Evolutionary conservation across 441 rosid genomes (phyloP).

Genomic region (Syzygium malaccense): DNA sequence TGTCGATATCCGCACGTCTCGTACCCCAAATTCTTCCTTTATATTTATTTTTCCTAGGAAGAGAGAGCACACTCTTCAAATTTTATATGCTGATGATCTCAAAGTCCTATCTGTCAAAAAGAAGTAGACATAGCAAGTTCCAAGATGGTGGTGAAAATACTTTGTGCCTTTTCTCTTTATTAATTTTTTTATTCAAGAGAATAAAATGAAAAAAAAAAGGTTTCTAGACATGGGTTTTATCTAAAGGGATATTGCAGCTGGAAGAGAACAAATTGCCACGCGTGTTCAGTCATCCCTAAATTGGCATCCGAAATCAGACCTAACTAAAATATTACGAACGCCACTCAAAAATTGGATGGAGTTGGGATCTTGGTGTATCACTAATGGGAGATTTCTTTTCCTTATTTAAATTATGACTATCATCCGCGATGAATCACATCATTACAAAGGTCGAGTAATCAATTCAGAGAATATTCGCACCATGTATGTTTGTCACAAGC

Average conservation of each 20-base stretch:
- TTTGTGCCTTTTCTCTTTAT: not conserved
- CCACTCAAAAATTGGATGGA: not conserved
- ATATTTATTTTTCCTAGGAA: too few relatives aligned
- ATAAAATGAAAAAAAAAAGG: not conserved
- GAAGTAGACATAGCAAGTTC: not conserved
- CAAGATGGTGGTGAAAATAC: not conserved
- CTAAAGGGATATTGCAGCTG: not conserved
- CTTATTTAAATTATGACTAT: not conserved
- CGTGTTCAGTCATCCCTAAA: not conserved
- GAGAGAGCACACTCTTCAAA: too few relatives aligned
- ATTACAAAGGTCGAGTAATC: not conserved
- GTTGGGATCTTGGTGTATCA: not conserved
- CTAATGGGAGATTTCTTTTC: not conserved
- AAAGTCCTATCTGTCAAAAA: not conserved
- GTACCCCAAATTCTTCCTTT: too few relatives aligned
- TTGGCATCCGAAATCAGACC: not conserved
- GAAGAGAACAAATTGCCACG: not conserved
- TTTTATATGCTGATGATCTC: too few relatives aligned
- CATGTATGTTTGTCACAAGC: too few relatives aligned
- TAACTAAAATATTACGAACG: not conserved
- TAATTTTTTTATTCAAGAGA: not conserved
- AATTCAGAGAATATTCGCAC: not conserved
- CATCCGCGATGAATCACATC: not conserved
- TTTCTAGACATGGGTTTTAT: not conserved
- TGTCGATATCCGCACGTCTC: too few relatives aligned